Conservation (phyloP, 202 grass and related monocot genomes). For the Panicum virgatum region DNA sequence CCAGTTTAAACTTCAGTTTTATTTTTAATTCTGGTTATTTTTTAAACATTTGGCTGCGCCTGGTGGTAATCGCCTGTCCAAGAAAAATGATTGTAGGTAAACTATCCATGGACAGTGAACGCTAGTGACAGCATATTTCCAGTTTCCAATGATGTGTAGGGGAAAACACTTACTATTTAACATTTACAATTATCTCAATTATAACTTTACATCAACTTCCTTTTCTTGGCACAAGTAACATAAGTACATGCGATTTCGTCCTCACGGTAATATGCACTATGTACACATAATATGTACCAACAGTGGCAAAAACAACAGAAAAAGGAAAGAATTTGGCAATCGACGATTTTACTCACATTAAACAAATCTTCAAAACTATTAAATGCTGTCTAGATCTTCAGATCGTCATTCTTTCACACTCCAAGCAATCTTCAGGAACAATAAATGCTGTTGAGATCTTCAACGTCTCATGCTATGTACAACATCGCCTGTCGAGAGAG, state of each 20-base stretch:
- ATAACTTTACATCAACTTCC: conserved; percentile 20
- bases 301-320: not conserved
- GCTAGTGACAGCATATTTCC: not conserved
- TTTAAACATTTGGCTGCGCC: not conserved
- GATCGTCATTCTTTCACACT: too few species aligned
- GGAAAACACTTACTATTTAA: not conserved
- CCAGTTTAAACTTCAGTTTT: not conserved
- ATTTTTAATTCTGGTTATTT: not conserved
- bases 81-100: not conserved
- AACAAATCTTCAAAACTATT: conserved; percentile 28
- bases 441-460: conserved; percentile 9
- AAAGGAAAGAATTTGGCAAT: not conserved
- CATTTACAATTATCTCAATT: conserved; percentile 14
- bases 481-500: conserved; percentile 53
- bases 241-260: not conserved
- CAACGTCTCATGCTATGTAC: conserved; percentile 39
- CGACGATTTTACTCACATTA: conserved; percentile 24
- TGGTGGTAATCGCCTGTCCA: not conserved
- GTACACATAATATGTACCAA: too few species aligned
- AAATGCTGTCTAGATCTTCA: conserved; percentile 2
- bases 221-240: conserved; percentile 10
- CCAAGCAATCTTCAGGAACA: too few species aligned
- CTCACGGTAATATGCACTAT: not conserved
- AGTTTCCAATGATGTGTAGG: not conserved
- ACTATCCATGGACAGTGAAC: not conserved